Evolutionary conservation across 1,284 basidiomycete species (phyloP), one percentile per base, ranked within the genome.

Genomic region (Ganoderma boninense): DNA sequence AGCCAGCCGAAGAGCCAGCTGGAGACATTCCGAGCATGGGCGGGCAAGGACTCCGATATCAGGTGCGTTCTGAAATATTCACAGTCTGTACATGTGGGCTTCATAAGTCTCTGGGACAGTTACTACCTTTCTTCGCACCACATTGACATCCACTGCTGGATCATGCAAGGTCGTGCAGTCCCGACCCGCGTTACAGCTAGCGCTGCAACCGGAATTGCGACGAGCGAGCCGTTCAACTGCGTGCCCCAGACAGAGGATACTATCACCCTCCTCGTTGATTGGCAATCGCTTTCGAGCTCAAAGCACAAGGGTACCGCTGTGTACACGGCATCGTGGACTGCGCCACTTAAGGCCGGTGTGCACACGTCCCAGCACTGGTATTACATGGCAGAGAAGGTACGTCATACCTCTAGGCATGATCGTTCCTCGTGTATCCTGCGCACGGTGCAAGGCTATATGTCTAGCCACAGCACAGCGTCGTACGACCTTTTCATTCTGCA

Each of bases 111-210:
- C n/a, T 13, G 18, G 26, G 35, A 26, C 11, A 94, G 93, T 73
- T 97, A 97, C 83, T 97, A 98, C 81, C 90, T 97, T 74, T 97
- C 96, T 72, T 96, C 95, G 42, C 96, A 97, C 81, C 96, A 97
- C 82, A 94, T 97, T 77, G 93, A 94, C 74, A 95, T 96, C 77
- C 95, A 94, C 83, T 93, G 92, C 82, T 97, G 96, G 96, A 95
- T 97, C 77, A 87, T 96, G 72, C 93, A 96, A 78, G 94, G 91
- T 76, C 91, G 88, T 76, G 93, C 89, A 70, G 79, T 89, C 43
- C 96, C 96, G 4, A 92, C 91, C 56, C 90, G 93, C 56, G 96
- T 98, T 62, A 92, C 95, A 29, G 96, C 95, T 0, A 95, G 93
- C 71, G 96, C 93, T 4, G 92, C 95, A 4, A 92, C 92, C 1